phyloP scores from a whole-genome alignment of 768 basidiomycete genomes.

The Gloeophyllum trabeum region DNA sequence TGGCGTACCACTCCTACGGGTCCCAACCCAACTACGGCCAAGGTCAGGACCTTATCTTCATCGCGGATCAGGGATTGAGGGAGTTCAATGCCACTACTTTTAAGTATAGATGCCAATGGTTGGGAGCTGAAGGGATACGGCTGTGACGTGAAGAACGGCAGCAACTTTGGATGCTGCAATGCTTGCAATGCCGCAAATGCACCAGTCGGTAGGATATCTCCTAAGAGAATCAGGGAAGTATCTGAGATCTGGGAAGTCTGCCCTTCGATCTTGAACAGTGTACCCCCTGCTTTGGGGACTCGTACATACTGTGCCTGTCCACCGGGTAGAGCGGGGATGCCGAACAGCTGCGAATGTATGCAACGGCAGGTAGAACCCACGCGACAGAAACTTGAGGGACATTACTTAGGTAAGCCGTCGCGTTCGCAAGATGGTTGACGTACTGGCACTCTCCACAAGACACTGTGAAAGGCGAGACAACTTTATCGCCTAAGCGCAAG shows the following conservation, averaged over 20 bases:
- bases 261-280: slow-evolving; percentile 48
- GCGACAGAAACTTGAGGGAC: slow-evolving; percentile 45
- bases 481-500: slow-evolving; percentile 62
- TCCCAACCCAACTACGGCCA: slow-evolving; percentile 66
- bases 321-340: slow-evolving; percentile 53
- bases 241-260: slow-evolving; percentile 32
- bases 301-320: slow-evolving; percentile 76
- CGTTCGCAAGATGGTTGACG: slow-evolving; percentile 14
- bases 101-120: neutral
- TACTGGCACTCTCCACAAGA: slow-evolving; percentile 83
- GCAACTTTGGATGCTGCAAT: slow-evolving; percentile 60
- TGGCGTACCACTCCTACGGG: slow-evolving; percentile 57
- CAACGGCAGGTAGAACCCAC: slow-evolving; percentile 68
- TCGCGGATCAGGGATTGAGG: slow-evolving; percentile 15
- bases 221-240: slow-evolving; percentile 57
- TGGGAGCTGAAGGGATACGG: slow-evolving; percentile 37
- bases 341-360: slow-evolving; percentile 48
- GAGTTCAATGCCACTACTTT: neutral
- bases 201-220: slow-evolving; percentile 75
- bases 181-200: slow-evolving; percentile 68
- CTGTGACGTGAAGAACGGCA: slow-evolving; percentile 43
- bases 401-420: neutral
- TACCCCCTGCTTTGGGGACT: slow-evolving; percentile 72
- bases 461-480: slow-evolving; percentile 73
- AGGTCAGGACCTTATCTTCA: slow-evolving; percentile 41